These are phyloP conservation scores for Aspergillus spinulosporus DNA, from an alignment of 2,329 filamentous ascomycete genomes.

Conservation along the genomic window DNA sequence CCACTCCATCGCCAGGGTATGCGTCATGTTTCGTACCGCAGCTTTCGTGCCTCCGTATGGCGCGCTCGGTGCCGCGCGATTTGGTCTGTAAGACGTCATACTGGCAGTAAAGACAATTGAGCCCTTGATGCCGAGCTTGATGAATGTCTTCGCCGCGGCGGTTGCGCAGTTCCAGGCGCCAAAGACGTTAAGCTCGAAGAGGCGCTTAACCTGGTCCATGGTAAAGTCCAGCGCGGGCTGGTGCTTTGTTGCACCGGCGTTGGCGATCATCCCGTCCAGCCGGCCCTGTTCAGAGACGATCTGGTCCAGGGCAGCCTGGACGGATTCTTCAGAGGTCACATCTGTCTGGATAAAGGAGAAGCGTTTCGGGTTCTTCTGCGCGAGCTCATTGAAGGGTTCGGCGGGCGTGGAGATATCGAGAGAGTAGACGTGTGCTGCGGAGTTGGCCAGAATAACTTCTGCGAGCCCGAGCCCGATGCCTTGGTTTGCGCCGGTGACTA, in stretches of 20 bases:
- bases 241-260: slow-evolving; percentile 36
- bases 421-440: slow-evolving; percentile 3
- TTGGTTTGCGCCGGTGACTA: slow-evolving; percentile 10
- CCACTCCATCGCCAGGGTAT: slow-evolving; percentile 49
- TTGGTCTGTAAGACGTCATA: slow-evolving; percentile 51
- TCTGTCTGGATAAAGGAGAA: slow-evolving; percentile 7
- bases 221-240: slow-evolving; percentile 46
- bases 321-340: slow-evolving; percentile 1
- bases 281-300: slow-evolving; percentile 1
- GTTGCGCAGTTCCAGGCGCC: slow-evolving; percentile 29
- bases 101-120: slow-evolving; percentile 47
- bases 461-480: slow-evolving; percentile 5
- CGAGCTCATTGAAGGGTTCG: neutral
- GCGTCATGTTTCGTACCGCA: slow-evolving; percentile 34
- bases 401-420: slow-evolving; percentile 1
- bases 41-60: slow-evolving; percentile 49
- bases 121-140: slow-evolving; percentile 39
- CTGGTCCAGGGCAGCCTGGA: neutral
- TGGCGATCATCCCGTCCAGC: slow-evolving; percentile 1
- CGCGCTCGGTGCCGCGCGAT: slow-evolving; percentile 45
- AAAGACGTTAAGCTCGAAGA: slow-evolving; percentile 45
- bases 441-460: slow-evolving; percentile 1
- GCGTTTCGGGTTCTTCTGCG: neutral
- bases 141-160: slow-evolving; percentile 36
- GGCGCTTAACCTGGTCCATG: slow-evolving; percentile 36